Conservation (phyloP, 495 filamentous ascomycete genomes). For the Stereocaulon alpinum region DNA sequence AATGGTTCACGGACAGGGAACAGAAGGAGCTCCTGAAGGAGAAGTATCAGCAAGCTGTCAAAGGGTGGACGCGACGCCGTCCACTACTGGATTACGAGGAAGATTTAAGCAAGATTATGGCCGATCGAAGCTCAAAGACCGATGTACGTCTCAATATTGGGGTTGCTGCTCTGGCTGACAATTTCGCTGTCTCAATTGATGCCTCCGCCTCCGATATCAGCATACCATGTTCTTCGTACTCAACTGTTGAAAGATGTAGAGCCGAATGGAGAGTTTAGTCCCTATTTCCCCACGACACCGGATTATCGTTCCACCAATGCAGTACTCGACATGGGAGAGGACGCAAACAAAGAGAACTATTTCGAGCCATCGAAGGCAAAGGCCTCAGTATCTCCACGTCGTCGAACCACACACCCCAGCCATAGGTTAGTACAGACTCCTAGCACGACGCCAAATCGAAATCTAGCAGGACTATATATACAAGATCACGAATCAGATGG, state of each 20-base stretch:
- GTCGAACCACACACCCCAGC: background rate
- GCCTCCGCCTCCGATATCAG: slow-evolving; percentile 1
- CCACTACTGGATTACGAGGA: slow-evolving; percentile 12
- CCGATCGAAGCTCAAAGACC: background rate
- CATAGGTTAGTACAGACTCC: background rate
- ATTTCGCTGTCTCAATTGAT: background rate
- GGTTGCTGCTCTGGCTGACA: background rate
- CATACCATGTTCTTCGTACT: background rate
- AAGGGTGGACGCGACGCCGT: slow-evolving; percentile 37
- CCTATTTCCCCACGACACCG: background rate
- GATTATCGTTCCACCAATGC: background rate
- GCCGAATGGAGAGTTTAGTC: background rate
- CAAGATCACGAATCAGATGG: background rate
- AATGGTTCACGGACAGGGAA: slow-evolving; percentile 45
- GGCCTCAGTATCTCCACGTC: background rate
- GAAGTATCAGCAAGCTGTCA: slow-evolving; percentile 36
- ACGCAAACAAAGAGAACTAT: background rate
- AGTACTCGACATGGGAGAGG: background rate
- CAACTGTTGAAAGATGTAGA: background rate
- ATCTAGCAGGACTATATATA: background rate
- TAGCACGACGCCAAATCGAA: background rate
- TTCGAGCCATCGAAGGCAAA: background rate
- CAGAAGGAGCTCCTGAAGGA: slow-evolving; percentile 35
- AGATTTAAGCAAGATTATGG: slow-evolving; percentile 8
- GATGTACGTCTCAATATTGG: slow-evolving; percentile 1